phyloP scores from a whole-genome alignment of 2,329 filamentous ascomycete genomes.

The Pseudogymnoascus sp. region DNA sequence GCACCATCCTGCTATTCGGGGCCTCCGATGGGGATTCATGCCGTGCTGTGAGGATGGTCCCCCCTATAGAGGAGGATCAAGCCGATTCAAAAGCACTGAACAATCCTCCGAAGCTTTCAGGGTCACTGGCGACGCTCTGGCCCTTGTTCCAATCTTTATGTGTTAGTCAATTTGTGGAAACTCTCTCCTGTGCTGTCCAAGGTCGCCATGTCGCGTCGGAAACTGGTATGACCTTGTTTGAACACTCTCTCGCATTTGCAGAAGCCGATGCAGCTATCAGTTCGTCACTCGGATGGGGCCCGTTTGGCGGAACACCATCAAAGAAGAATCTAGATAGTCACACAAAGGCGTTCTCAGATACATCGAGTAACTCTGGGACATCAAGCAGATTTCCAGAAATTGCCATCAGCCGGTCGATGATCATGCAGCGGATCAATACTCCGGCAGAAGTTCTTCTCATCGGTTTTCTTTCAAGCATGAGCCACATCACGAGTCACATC shows the following conservation, averaged over 20 bases:
- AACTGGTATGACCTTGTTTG: constrained; percentile 93
- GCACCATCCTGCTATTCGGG: constrained; percentile 66
- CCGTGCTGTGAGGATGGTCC: constrained; percentile 65
- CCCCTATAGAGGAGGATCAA: constrained; percentile 41
- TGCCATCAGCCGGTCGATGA: constrained; percentile 55
- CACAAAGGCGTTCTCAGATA: constrained; percentile 3
- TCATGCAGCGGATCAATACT: constrained; percentile 77
- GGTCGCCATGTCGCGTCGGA: constrained; percentile 74
- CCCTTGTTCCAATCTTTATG: constrained; percentile 65
- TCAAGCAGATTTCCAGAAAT: constrained; percentile 35
- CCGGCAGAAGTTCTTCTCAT: constrained; percentile 84
- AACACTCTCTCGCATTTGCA: constrained; percentile 91
- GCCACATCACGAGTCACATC: constrained; percentile 77
- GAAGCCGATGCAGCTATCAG: constrained; percentile 87
- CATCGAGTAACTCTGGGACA: constrained; percentile 21
- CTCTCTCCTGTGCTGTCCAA: constrained; percentile 79
- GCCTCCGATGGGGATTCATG: constrained; percentile 72
- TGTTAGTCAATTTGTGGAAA: constrained; percentile 81
- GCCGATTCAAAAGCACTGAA: constrained; percentile 29
- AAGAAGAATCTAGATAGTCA: constrained; percentile 8
- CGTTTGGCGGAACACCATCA: constrained; percentile 35
- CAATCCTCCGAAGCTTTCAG: constrained; percentile 34
- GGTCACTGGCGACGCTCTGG: constrained; percentile 73
- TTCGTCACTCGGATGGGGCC: constrained; percentile 67
- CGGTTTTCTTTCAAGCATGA: constrained; percentile 80